Evolutionary conservation across 2,329 filamentous ascomycete species (phyloP).

Genomic region (Ophiocordyceps polyrhachis-furcata): DNA sequence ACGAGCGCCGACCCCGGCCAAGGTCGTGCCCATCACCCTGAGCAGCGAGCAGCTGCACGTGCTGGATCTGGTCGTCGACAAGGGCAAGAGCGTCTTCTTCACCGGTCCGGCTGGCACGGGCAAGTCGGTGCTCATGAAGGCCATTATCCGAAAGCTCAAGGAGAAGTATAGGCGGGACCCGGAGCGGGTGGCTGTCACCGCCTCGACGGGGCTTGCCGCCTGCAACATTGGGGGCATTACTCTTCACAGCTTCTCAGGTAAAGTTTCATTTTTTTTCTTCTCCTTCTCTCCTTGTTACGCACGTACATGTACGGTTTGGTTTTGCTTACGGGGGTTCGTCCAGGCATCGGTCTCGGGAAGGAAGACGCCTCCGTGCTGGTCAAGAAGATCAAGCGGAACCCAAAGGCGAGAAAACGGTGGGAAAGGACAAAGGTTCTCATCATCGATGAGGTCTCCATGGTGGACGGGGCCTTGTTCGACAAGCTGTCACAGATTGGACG

Average conservation of each 20-base stretch:
- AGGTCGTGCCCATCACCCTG: conserved; percentile 43
- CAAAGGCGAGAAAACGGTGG: conserved; percentile 80
- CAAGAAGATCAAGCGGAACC: conserved; percentile 78
- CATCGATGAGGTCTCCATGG: conserved; percentile 96
- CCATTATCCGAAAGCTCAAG: conserved; percentile 69
- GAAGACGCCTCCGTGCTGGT: conserved; percentile 64
- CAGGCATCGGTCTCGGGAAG: conserved; percentile 72
- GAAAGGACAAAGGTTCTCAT: conserved; percentile 71
- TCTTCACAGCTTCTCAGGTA: conserved; percentile 80
- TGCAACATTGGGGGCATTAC: conserved; percentile 96
- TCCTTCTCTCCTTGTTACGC: no score
- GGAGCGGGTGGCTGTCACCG: conserved; percentile 80
- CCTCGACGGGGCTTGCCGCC: conserved; percentile 85
- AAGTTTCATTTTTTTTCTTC: not conserved
- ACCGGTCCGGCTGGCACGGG: conserved; percentile 92
- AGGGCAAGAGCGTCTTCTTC: conserved; percentile 85
- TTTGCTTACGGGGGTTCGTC: not conserved
- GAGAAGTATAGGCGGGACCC: conserved; percentile 59
- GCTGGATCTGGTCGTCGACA: conserved; percentile 60
- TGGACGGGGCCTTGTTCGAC: conserved; percentile 91
- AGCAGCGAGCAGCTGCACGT: conserved; percentile 79
- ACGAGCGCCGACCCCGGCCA: conserved; percentile 11
- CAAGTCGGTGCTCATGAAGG: conserved; percentile 87
- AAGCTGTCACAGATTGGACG: conserved; percentile 83
- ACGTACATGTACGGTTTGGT: not conserved